These are phyloP conservation scores for Lipomyces yamadae DNA, from an alignment of 805 yeast species.

Conservation along the genomic window DNA sequence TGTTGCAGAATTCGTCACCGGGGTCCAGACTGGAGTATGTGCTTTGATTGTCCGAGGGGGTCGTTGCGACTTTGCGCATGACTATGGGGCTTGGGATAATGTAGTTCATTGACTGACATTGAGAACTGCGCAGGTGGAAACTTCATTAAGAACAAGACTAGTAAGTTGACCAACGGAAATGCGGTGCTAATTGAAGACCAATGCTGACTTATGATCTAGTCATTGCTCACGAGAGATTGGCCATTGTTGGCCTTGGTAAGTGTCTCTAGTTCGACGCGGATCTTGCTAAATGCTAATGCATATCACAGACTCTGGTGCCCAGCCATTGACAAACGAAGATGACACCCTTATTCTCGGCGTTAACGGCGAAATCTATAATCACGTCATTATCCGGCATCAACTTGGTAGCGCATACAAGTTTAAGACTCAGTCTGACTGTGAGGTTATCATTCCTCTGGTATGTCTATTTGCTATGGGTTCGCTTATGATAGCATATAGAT, in stretches of 20 bases:
- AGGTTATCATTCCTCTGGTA: conserved; percentile 87
- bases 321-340: conserved; percentile 86
- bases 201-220: conserved; percentile 43
- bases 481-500: not conserved
- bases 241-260: conserved; percentile 86
- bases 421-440: conserved; percentile 93
- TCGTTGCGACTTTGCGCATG: not conserved
- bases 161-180: conserved; percentile 20
- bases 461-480: not conserved
- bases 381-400: conserved; percentile 81
- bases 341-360: conserved; percentile 77
- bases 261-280: not conserved
- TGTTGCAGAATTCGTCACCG: conserved; percentile 82
- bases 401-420: conserved; percentile 67
- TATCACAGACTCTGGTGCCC: conserved; percentile 92
- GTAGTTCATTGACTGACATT: not conserved
- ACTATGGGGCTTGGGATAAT: not conserved
- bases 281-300: not conserved
- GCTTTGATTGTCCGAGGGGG: not conserved
- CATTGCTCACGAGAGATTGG: conserved; percentile 92
- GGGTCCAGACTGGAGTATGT: conserved; percentile 91
- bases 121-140: conserved; percentile 59
- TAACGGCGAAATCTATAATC: conserved; percentile 99
- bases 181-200: not conserved
- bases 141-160: conserved; percentile 73